These are phyloP conservation scores for Tubosaeta sp. DNA, from an alignment of 768 basidiomycete species.

Conservation along the genomic window DNA sequence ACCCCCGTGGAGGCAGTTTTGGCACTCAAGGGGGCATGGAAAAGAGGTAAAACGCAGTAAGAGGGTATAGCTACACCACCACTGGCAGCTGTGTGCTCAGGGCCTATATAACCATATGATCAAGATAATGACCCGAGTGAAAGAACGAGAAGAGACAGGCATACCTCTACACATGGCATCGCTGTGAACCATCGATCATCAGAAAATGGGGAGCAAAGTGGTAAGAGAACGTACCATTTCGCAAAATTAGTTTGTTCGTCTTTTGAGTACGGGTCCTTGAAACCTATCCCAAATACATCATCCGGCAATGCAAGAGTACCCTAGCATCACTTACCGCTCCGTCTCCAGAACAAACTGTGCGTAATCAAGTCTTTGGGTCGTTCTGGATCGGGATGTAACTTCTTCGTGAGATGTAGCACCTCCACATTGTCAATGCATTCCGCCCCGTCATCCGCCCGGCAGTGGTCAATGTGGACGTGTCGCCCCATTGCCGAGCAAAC, in stretches of 20 bases:
- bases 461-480: conserved; percentile 47
- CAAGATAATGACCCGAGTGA: neutral
- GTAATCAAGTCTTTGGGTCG: conserved; percentile 50
- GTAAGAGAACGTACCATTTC: conserved; percentile 41
- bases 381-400: conserved; percentile 43
- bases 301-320: neutral
- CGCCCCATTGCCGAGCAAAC: too few relatives aligned
- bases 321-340: conserved; percentile 40
- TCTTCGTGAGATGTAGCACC: conserved; percentile 41
- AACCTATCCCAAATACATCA: conserved; percentile 33
- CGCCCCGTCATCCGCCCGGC: conserved; percentile 36
- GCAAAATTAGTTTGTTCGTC: conserved; percentile 52
- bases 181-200: conserved; percentile 21
- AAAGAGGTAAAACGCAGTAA: conserved; percentile 50
- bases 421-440: conserved; percentile 40
- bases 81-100: conserved; percentile 43
- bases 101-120: conserved; percentile 33
- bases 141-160: neutral
- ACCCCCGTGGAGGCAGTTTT: conserved; percentile 26
- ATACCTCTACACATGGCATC: conserved; percentile 51
- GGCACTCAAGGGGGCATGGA: conserved; percentile 40
- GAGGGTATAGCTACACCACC: conserved; percentile 43
- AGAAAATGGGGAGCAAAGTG: neutral
- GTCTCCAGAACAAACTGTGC: conserved; percentile 53
- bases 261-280: conserved; percentile 61